Conservation (phyloP, 345 rosid species). For the Melaleuca quinquenervia region DNA sequence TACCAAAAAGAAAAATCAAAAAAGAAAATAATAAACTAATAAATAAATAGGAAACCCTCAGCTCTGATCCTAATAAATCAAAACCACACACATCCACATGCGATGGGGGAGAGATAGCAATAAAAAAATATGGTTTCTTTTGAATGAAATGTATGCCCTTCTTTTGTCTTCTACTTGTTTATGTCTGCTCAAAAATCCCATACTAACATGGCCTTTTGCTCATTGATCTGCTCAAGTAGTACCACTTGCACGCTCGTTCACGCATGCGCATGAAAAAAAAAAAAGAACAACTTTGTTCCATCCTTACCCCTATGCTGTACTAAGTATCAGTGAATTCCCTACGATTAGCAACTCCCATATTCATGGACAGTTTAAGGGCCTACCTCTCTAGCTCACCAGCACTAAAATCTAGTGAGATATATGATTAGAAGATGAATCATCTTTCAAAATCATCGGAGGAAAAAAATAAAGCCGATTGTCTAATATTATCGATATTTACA, state of each 20-base stretch:
- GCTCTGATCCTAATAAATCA: constrained; percentile 4
- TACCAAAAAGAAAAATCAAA: background rate
- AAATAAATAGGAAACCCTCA: background rate
- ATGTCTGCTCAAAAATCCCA: background rate
- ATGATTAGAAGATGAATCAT: background rate
- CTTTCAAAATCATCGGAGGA: background rate
- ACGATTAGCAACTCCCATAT: background rate
- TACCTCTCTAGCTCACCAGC: background rate
- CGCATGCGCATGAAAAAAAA: background rate
- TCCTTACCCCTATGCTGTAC: background rate
- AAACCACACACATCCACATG: constrained; percentile 10
- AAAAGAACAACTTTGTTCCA: background rate
- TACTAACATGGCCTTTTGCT: constrained; percentile 1
- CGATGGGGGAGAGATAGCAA: background rate
- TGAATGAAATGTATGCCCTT: background rate
- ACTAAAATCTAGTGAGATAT: background rate
- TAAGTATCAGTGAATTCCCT: background rate
- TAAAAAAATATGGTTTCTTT: background rate
- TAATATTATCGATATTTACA: background rate
- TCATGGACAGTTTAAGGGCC: background rate
- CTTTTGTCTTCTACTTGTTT: background rate
- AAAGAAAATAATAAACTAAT: background rate
- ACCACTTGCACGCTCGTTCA: background rate
- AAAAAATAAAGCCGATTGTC: background rate
- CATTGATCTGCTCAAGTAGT: background rate